These are phyloP conservation scores for Datisca glomerata DNA, from an alignment of 306 rosid genomes.

Conservation along the genomic window DNA sequence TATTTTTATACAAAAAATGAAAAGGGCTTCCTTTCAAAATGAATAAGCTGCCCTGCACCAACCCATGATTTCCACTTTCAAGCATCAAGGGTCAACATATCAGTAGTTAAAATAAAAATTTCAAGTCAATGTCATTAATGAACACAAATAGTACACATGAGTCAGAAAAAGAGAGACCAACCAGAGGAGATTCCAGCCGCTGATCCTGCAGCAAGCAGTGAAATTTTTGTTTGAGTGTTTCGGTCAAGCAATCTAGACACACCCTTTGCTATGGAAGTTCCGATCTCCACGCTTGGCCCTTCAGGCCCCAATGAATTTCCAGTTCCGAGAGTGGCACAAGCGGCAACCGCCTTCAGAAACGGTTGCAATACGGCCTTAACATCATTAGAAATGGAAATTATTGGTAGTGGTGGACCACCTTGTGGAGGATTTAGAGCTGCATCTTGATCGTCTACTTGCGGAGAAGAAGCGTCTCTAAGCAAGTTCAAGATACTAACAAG, in stretches of 20 bases:
- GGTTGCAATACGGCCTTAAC: slow-evolving; percentile 44
- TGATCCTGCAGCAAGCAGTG: slow-evolving; percentile 79
- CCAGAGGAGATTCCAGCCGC: slow-evolving; percentile 96
- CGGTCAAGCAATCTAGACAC: slow-evolving; percentile 34
- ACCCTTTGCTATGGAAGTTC: slow-evolving; percentile 72
- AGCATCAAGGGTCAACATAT: too few relatives aligned
- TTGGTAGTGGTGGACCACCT: slow-evolving; percentile 6
- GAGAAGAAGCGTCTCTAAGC: slow-evolving; percentile 29
- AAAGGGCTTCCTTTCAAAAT: too few relatives aligned
- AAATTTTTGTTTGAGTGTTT: slow-evolving; percentile 31
- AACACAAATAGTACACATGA: too few relatives aligned
- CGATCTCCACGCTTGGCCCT: slow-evolving; percentile 91
- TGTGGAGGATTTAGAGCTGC: not conserved
- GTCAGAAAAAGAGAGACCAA: slow-evolving; percentile 8
- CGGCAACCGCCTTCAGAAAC: slow-evolving; percentile 58
- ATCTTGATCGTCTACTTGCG: slow-evolving; percentile 13
- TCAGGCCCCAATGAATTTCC: slow-evolving; percentile 90
- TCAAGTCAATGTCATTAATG: too few relatives aligned
- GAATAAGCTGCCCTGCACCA: too few relatives aligned
- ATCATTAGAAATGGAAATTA: slow-evolving; percentile 15
- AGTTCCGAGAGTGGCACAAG: slow-evolving; percentile 74
- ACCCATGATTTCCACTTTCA: too few relatives aligned
- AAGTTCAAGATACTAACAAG: slow-evolving; percentile 38
- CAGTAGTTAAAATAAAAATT: too few relatives aligned
- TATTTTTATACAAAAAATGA: too few relatives aligned